A percentile compares a stretch with the other conserved stretches of the same genome.
phyloP scores from a whole-genome alignment of 192 early-diverging fungal genomes.

The Blastocladiella britannica region DNA sequence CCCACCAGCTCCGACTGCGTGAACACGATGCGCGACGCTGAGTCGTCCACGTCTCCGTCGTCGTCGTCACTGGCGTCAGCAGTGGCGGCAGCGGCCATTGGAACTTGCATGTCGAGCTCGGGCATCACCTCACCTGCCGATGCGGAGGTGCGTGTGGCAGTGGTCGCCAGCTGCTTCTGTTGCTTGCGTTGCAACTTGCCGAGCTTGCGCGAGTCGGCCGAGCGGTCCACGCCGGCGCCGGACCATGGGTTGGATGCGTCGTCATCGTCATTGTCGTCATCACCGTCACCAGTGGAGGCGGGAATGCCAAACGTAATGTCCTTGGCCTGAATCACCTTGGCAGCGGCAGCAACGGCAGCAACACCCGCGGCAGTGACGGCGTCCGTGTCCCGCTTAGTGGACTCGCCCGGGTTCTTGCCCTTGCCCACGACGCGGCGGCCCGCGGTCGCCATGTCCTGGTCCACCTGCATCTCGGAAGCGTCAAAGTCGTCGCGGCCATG shows the following conservation, averaged over 20 bases:
- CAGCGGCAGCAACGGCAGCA: too few relatives aligned
- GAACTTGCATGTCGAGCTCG: constrained; percentile 1
- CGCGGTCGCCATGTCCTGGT: constrained; percentile 2
- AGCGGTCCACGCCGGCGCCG: too few relatives aligned
- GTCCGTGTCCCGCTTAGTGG: not conserved
- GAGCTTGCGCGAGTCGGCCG: too few relatives aligned
- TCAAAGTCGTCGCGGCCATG: not conserved
- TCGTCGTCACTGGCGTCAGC: too few relatives aligned
- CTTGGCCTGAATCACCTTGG: too few relatives aligned
- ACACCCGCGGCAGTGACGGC: too few relatives aligned
- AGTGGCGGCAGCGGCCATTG: too few relatives aligned
- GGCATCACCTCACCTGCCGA: not conserved
- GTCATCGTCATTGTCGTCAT: constrained; percentile 7
- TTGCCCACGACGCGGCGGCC: not conserved
- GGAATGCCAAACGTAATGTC: constrained; percentile 1
- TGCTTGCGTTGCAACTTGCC: not conserved
- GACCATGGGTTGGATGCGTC: not conserved
- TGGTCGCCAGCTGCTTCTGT: not conserved
- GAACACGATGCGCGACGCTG: too few relatives aligned
- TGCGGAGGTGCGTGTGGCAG: too few relatives aligned
- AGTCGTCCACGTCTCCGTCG: too few relatives aligned
- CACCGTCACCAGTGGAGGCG: not conserved
- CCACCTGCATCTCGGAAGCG: constrained; percentile 4
- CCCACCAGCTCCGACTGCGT: constrained; percentile 66
- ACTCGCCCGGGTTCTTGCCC: not conserved